phyloP scores from a whole-genome alignment of 2,329 filamentous ascomycete genomes.

The Xylariomycetidae sp. region DNA sequence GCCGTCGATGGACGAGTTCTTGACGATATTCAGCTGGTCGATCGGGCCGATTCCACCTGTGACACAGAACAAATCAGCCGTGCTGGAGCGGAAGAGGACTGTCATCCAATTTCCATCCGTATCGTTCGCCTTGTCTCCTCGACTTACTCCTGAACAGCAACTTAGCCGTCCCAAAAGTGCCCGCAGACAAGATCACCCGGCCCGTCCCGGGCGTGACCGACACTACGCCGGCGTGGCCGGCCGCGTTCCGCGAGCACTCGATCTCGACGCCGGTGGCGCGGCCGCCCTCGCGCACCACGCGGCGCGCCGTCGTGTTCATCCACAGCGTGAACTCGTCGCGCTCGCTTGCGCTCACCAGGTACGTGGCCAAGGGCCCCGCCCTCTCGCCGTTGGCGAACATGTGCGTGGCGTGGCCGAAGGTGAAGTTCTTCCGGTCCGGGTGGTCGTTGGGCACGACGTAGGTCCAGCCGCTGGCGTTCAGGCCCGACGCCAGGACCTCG shows the following conservation, averaged over 20 bases:
- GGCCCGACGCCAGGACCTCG: constrained; percentile 54
- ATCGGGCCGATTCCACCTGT: constrained; percentile 53
- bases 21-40: constrained; percentile 51
- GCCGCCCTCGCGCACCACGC: constrained; percentile 58
- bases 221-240: constrained; percentile 53
- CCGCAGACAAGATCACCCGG: constrained; percentile 62
- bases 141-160: constrained; percentile 55
- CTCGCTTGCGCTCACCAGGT: constrained; percentile 55
- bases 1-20: constrained; percentile 39
- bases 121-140: not conserved
- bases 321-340: constrained; percentile 62
- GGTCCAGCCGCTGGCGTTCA: constrained; percentile 57
- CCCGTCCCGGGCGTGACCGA: constrained; percentile 55
- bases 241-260: constrained; percentile 41
- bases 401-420: constrained; percentile 58
- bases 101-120: not conserved
- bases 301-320: constrained; percentile 59
- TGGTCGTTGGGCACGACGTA: constrained; percentile 55
- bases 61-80: constrained; percentile 6
- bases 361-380: constrained; percentile 65
- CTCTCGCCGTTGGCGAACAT: constrained; percentile 63
- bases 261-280: constrained; percentile 62
- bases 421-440: constrained; percentile 59
- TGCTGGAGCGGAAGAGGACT: not conserved
- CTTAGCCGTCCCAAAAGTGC: constrained; percentile 63